Percentiles rank a stretch among this genome's conserved stretches.
phyloP scores from a whole-genome alignment of 106 monocot species.

The Platanthera zijinensis region DNA sequence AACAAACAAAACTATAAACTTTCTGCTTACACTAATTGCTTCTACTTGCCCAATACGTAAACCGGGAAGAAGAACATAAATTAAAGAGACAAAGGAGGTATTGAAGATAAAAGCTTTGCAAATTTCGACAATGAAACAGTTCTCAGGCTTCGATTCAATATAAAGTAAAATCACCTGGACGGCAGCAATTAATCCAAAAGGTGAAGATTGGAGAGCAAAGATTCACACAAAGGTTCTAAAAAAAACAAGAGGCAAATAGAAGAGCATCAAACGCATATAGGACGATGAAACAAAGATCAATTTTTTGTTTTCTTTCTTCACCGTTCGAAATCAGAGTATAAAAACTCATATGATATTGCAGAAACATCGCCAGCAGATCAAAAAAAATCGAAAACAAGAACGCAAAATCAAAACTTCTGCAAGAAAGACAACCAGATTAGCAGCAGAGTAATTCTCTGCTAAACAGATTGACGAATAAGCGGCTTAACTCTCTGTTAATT shows the following conservation, averaged over 20 bases:
- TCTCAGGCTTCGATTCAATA: not conserved
- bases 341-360: no score
- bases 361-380: not conserved
- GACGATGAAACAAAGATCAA: not conserved
- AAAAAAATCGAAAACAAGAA: not conserved
- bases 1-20: not conserved
- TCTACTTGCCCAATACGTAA: not conserved
- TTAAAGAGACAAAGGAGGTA: not conserved
- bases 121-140: not conserved
- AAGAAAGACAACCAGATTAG: not conserved
- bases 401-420: not conserved
- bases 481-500: not conserved
- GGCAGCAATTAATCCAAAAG: not conserved
- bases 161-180: constrained; percentile 2
- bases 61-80: not conserved
- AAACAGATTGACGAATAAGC: not conserved
- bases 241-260: not conserved
- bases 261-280: not conserved
- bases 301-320: not conserved
- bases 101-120: not conserved
- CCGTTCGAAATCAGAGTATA: not conserved
- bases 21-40: not conserved
- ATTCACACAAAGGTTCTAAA: not conserved
- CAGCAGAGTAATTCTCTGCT: not conserved
- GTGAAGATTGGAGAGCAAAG: not conserved